A percentile compares a stretch with the other conserved stretches of the same genome.
phyloP scores from a whole-genome alignment of 208 protist genomes.

The Wallacemonas sp. region DNA sequence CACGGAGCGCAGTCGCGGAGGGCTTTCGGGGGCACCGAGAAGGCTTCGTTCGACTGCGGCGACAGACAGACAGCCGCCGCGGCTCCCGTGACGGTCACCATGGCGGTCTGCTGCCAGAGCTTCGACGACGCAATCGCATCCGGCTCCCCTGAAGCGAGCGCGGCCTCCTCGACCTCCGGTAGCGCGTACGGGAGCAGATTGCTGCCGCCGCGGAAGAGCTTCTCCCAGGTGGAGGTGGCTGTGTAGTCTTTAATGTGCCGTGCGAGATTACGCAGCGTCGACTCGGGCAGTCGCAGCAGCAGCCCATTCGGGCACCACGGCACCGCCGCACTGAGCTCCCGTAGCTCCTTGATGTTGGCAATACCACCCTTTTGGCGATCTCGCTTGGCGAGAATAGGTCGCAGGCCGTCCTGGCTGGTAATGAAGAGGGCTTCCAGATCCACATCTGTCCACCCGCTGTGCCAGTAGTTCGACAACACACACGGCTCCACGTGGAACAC shows the following conservation, averaged over 20 bases:
- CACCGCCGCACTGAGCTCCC: conserved; percentile 43
- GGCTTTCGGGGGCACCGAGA: conserved; percentile 45
- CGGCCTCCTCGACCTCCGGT: conserved; percentile 24
- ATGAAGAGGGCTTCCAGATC: conserved; percentile 78
- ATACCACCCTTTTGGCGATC: conserved; percentile 63
- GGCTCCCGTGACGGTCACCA: conserved; percentile 64
- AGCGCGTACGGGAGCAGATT: conserved; percentile 41
- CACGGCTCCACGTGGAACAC: conserved; percentile 82
- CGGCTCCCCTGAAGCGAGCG: conserved; percentile 12
- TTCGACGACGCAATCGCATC: conserved; percentile 12
- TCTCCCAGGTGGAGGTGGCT: conserved; percentile 45
- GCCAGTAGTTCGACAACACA: conserved; percentile 77
- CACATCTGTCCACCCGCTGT: conserved; percentile 46
- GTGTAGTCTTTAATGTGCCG: conserved; percentile 34
- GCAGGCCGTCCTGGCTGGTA: conserved; percentile 52
- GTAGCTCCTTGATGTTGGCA: conserved; percentile 68
- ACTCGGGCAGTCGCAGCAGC: conserved; percentile 46
- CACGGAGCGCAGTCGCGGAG: conserved; percentile 53
- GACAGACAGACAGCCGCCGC: conserved; percentile 62
- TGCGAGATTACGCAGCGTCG: conserved; percentile 42
- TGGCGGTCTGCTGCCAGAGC: conserved; percentile 45
- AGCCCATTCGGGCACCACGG: conserved; percentile 49
- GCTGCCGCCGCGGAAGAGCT: conserved; percentile 48
- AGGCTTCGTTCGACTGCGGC: conserved; percentile 71
- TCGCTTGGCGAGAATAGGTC: conserved; percentile 67